Evolutionary conservation across 495 filamentous ascomycete genomes (phyloP), one percentile per base, ranked within the genome.

Genomic region (Aspergillus wentii): DNA sequence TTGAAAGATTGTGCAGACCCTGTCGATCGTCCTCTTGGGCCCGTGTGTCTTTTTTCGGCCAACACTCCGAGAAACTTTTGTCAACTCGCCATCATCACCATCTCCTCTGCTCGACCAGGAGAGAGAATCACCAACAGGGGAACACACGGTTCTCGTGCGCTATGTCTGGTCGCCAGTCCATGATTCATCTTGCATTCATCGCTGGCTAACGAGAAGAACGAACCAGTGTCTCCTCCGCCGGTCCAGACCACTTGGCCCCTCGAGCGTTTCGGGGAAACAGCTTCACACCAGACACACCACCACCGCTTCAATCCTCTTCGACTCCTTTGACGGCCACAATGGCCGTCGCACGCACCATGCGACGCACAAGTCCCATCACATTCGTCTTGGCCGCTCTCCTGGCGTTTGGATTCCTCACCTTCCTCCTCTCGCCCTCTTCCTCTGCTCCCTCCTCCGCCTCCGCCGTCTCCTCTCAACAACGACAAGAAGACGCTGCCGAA

Each of bases 291-390:
- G 7, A 23, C 18, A 45, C 23, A 20, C 20, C 39, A 26, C 27
- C 30, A 8, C 23, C 29, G 13, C 18, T 35, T 21, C 22, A 7
- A 21, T n/a, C 17, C n/a, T 14, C 13, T 15, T 18, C 17, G 7
- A 33, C 26, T 15, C 23, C 17, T 30, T 8, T 22, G 28, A 39
- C 31, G 52, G 49, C 51, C 46, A 62, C 27, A 32, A 76, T 75
- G 71, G 69, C 71, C 59, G 56, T 70, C 43, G 66, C 74, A 48
- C 72, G 75, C 57, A 69, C 75, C 33, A 70, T 83, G 62, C 79
- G 80, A 49, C 75, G 81, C 40, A 75, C 79, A 47, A 85, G 73
- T 54, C 79, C 82, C 22, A 79, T 82, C 48, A 85, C 78, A 30
- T 52, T 85, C 38, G 32, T 82, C 31, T 71, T 88, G 36, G 78